Base-by-base conservation (phyloP, 192 early-diverging fungal genomes). In the Coemansia brasiliensis region DNA sequence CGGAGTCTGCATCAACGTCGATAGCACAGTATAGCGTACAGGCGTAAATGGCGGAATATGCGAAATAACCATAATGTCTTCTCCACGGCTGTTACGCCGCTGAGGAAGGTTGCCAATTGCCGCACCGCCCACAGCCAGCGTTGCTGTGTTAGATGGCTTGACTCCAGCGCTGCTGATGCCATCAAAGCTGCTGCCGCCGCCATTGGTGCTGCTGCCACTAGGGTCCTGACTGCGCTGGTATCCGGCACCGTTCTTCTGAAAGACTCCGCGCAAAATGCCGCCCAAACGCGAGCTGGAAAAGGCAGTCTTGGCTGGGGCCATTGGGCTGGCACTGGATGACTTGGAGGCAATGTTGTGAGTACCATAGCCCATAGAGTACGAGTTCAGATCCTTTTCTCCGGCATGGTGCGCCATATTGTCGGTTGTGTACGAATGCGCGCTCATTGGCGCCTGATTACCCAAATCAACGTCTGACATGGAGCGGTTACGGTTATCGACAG, bases 11-110 rank as follows among this genome's bases (percentile, higher is more conserved):
- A 80, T 59, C 3, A 80, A 53, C 17, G 77, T 74, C 11, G 70
- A 52, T 29, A 80, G 42, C 0, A 80, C 44, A 0, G 77, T 80
- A 54, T 74, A 74, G 15, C 77, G 58, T 20, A 74, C 77, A 2
- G 77, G 72, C 42, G 77, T 74, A 26, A 80, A 80, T 22, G 77
- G 77, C 55, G 77, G 77, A 11, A 80, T 74, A 7, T 64, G 67
- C 51, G 70, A 73, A 8, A 80, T 57, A 8, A 80, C 57, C 77
- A 73, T 79, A 25, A 79, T 72, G 42, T 79, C 75, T 35, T 79
- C 75, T 40, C 75, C 75, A 12, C 65, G 69, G 58, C 75, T 79
- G 42, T 79, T 79, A 40, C 75, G 75, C 2, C 75, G 65, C 62
- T 63, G 57, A 1, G 75, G 75, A 15, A 79, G 52, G 50, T 79